Percentiles rank a stretch among this genome's conserved stretches.
Conservation (phyloP, 257 asterid genomes). For the Solanum sitiens region DNA sequence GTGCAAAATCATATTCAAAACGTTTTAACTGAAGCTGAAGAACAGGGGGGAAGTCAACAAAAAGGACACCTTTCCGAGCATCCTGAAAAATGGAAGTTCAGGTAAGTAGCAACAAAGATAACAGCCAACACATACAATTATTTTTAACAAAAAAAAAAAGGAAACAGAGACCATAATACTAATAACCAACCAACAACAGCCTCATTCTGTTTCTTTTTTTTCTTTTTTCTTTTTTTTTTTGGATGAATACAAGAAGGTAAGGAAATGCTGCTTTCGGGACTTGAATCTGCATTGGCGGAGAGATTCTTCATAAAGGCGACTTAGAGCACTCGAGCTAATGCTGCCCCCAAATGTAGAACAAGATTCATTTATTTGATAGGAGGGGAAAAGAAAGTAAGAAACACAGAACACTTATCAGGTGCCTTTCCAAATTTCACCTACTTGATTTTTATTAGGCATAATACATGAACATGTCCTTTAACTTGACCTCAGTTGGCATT, state of each 20-base stretch:
- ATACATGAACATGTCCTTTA: background rate
- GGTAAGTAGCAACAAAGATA: background rate
- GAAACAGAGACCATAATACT: background rate
- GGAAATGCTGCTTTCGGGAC: background rate
- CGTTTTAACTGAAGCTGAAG: conserved; percentile 79
- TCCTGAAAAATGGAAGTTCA: conserved; percentile 33
- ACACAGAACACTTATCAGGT: background rate
- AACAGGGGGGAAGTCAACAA: conserved; percentile 76
- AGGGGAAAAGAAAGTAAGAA: background rate
- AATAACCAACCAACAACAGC: background rate
- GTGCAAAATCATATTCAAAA: conserved; percentile 69
- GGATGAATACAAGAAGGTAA: background rate
- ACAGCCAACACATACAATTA: background rate
- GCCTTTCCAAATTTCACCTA: background rate
- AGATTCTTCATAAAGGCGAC: background rate
- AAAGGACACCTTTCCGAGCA: conserved; percentile 76
- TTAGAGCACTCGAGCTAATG: background rate
- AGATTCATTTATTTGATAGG: background rate
- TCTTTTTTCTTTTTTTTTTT: background rate
- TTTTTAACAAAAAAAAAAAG: background rate
- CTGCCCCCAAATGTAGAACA: background rate
- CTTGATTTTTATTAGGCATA: background rate
- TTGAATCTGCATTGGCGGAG: background rate
- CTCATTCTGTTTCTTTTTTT: background rate
- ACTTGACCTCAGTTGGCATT: background rate